Conservation (phyloP, 768 basidiomycete genomes). For the Lactarius indigo region DNA sequence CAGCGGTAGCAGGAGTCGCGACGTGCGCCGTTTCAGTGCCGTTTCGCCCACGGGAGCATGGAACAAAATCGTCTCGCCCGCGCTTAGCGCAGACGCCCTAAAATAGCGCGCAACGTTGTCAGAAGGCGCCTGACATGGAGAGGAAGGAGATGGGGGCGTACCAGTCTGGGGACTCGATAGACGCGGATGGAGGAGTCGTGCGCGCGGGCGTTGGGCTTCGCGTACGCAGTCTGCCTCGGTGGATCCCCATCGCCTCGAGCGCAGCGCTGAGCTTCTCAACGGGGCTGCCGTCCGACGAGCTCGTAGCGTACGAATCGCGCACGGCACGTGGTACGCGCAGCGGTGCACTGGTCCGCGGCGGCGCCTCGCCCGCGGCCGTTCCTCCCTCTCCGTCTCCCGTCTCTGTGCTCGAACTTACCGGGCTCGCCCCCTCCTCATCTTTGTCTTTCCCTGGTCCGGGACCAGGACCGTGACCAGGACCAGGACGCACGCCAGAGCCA, state of each 20-base stretch:
- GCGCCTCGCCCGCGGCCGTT: background rate
- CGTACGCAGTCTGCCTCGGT: slow-evolving; percentile 51
- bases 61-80: slow-evolving; percentile 48
- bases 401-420: slow-evolving; percentile 3
- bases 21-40: slow-evolving; percentile 53
- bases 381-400: slow-evolving; percentile 10
- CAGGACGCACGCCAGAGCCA: background rate
- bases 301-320: slow-evolving; percentile 37
- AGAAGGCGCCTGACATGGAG: background rate
- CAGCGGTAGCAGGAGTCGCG: slow-evolving; percentile 47
- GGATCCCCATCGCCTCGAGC: slow-evolving; percentile 35
- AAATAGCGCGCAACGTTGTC: background rate
- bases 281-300: slow-evolving; percentile 49
- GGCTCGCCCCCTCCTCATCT: background rate
- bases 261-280: slow-evolving; percentile 36
- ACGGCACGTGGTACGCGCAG: slow-evolving; percentile 29
- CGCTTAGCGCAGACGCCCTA: slow-evolving; percentile 39
- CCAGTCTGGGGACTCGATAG: slow-evolving; percentile 40
- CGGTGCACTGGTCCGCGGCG: slow-evolving; percentile 22
- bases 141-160: slow-evolving; percentile 30
- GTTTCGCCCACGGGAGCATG: slow-evolving; percentile 52
- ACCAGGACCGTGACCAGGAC: background rate
- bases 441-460: background rate
- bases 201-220: slow-evolving; percentile 52
- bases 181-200: slow-evolving; percentile 6